Percentiles rank a stretch among this genome's conserved stretches.
These are phyloP conservation scores for Physcomitrellopsis africana DNA, from an alignment of 225 moss, liverwort and hornwort species.

Conservation along the genomic window DNA sequence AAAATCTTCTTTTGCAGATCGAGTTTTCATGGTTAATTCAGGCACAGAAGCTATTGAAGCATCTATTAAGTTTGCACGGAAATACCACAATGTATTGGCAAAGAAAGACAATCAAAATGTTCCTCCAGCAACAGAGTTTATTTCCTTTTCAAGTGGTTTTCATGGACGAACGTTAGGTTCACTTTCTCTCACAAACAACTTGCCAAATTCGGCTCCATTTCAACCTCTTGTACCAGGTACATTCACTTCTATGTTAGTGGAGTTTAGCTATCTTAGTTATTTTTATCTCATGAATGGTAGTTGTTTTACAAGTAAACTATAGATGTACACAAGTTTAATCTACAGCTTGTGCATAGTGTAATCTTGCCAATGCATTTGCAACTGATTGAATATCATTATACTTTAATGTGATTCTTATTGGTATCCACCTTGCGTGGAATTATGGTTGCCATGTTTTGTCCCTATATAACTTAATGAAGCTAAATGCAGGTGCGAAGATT, in stretches of 20 bases:
- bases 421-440: too few species aligned
- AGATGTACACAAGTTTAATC: too few species aligned
- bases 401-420: too few species aligned
- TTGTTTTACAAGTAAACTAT: too few species aligned
- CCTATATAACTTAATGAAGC: constrained; percentile 15
- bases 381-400: too few species aligned
- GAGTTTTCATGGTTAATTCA: constrained; percentile 79
- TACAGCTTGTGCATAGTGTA: too few species aligned
- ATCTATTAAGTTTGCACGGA: constrained; percentile 90
- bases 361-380: too few species aligned
- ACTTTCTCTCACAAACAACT: constrained; percentile 85
- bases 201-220: constrained; percentile 81
- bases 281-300: too few species aligned
- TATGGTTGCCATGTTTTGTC: neutral
- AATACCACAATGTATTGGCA: constrained; percentile 66
- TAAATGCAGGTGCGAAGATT: constrained; percentile 64
- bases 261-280: too few species aligned
- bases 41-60: constrained; percentile 95
- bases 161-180: constrained; percentile 86
- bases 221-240: constrained; percentile 81
- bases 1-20: constrained; percentile 78
- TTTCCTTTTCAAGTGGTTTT: constrained; percentile 81
- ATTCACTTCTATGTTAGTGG: neutral
- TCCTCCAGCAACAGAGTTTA: constrained; percentile 60
- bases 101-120: constrained; percentile 41